Conservation (phyloP, 345 rosid species). For the Eucalyptus curtisii region DNA sequence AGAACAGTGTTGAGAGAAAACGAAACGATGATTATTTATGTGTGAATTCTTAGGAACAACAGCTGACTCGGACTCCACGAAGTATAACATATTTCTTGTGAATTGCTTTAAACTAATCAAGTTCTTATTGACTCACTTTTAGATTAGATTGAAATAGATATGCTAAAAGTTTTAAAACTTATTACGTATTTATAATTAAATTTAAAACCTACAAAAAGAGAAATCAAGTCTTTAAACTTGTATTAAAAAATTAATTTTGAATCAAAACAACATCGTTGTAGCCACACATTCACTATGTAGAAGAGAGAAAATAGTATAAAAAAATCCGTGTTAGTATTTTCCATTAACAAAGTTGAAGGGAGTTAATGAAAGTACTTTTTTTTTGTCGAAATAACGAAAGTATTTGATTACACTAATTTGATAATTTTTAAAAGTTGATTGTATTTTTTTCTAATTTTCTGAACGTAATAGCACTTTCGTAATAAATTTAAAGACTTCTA, state of each 20-base stretch:
- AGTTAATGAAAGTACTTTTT: no score
- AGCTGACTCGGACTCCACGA: neutral
- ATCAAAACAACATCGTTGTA: neutral
- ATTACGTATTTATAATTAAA: fast-evolving
- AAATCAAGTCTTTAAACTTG: no score
- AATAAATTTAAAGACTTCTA: no score
- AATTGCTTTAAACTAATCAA: neutral
- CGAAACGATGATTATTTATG: no score
- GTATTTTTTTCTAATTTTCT: no score
- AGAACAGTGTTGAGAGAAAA: neutral
- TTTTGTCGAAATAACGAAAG: no score
- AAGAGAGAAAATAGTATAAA: neutral
- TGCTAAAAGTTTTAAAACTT: no score
- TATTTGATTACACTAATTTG: no score
- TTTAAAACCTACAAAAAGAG: neutral
- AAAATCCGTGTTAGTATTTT: neutral
- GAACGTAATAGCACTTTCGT: neutral
- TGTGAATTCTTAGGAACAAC: neutral
- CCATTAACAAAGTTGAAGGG: neutral
- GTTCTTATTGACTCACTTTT: no score
- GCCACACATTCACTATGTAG: neutral
- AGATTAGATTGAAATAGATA: no score
- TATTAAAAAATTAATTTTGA: no score
- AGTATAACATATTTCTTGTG: neutral
- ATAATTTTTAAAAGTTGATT: no score